phyloP scores from a whole-genome alignment of 2,329 filamentous ascomycete species.

The Cladophialophora carrionii region DNA sequence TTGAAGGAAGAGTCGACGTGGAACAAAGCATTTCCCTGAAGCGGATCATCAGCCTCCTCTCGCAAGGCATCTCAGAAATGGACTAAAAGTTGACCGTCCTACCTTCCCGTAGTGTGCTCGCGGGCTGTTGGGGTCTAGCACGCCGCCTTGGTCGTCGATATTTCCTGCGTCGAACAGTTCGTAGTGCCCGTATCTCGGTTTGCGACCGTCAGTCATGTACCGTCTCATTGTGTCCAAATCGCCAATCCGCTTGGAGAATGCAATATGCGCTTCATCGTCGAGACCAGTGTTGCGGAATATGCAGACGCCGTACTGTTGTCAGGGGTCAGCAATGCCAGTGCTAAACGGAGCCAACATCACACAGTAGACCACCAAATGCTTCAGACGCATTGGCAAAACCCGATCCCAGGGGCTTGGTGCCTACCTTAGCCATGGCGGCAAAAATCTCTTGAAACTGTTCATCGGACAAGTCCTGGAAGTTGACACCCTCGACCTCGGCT shows the following conservation, averaged over 20 bases:
- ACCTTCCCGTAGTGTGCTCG: slow-evolving; percentile 45
- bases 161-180: slow-evolving; percentile 64
- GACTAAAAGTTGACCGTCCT: slow-evolving; percentile 16
- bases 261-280: slow-evolving; percentile 56
- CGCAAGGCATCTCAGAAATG: neutral
- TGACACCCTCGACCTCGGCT: slow-evolving; percentile 45
- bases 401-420: neutral
- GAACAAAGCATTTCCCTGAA: slow-evolving; percentile 56
- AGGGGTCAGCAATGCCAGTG: neutral
- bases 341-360: neutral
- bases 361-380: neutral
- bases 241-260: slow-evolving; percentile 58
- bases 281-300: slow-evolving; percentile 59
- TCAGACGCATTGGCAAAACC: neutral
- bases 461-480: slow-evolving; percentile 43
- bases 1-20: slow-evolving; percentile 63
- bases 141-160: slow-evolving; percentile 52
- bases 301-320: slow-evolving; percentile 56
- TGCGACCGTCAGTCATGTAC: slow-evolving; percentile 53
- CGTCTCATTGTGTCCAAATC: slow-evolving; percentile 59
- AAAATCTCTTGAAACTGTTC: slow-evolving; percentile 45
- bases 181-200: slow-evolving; percentile 52
- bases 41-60: neutral
- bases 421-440: slow-evolving; percentile 46
- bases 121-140: slow-evolving; percentile 46